These are phyloP conservation scores for Aspergillus puulaauensis DNA, from an alignment of 2,329 filamentous ascomycete species.

Conservation along the genomic window DNA sequence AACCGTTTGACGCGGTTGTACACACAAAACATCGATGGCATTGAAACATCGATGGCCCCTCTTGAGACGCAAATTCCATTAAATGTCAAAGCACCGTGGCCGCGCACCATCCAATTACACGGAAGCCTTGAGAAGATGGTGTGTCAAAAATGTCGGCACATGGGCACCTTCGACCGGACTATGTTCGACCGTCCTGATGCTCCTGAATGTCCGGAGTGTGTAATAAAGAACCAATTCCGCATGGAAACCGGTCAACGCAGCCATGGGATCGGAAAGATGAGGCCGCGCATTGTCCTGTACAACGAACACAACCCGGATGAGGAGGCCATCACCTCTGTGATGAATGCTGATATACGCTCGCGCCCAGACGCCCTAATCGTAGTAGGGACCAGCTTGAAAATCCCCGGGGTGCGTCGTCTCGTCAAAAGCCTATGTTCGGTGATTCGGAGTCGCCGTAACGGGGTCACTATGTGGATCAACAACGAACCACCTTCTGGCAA, in stretches of 20 bases:
- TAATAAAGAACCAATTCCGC: slow-evolving; percentile 72
- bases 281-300: slow-evolving; percentile 93
- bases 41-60: slow-evolving; percentile 81
- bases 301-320: slow-evolving; percentile 97
- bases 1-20: slow-evolving; percentile 86
- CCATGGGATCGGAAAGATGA: slow-evolving; percentile 85
- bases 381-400: slow-evolving; percentile 92
- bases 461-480: slow-evolving; percentile 93
- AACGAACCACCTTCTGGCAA: slow-evolving; percentile 77
- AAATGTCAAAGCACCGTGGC: slow-evolving; percentile 84
- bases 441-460: slow-evolving; percentile 73
- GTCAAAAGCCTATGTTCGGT: slow-evolving; percentile 88
- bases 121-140: slow-evolving; percentile 95
- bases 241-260: slow-evolving; percentile 81
- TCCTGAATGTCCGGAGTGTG: slow-evolving; percentile 75
- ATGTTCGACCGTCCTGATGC: slow-evolving; percentile 83
- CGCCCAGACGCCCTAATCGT: slow-evolving; percentile 91
- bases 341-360: slow-evolving; percentile 77
- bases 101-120: slow-evolving; percentile 87
- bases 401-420: slow-evolving; percentile 85
- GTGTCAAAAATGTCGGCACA: slow-evolving; percentile 83
- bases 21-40: slow-evolving; percentile 94
- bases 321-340: slow-evolving; percentile 90
- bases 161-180: slow-evolving; percentile 72
- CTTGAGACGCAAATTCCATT: slow-evolving; percentile 79